Evolutionary conservation across 306 rosid species (phyloP).

Genomic region (Cucurbita moschata): DNA sequence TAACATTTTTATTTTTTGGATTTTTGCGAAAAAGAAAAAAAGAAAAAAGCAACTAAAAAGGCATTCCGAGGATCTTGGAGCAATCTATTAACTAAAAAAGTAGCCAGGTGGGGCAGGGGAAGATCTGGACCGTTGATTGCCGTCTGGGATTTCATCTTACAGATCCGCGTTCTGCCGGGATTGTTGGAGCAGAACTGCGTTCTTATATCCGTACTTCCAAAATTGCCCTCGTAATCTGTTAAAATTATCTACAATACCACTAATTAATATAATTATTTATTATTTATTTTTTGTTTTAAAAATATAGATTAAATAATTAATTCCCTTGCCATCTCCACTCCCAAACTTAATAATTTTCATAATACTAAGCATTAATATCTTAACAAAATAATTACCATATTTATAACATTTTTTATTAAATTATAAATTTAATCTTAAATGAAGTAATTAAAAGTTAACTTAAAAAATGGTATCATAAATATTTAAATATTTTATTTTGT

Average conservation of each 20-base stretch:
- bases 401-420: too few relatives aligned
- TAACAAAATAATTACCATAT: too few relatives aligned
- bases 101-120: not conserved
- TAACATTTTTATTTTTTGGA: too few relatives aligned
- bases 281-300: too few relatives aligned
- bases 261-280: not conserved
- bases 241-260: not conserved
- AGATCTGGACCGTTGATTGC: not conserved
- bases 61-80: not conserved
- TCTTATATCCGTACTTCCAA: not conserved
- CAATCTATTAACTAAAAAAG: not conserved
- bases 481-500: too few relatives aligned
- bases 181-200: not conserved
- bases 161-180: not conserved
- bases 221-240: not conserved
- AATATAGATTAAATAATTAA: too few relatives aligned
- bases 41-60: not conserved
- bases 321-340: too few relatives aligned
- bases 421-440: too few relatives aligned
- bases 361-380: too few relatives aligned
- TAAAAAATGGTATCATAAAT: too few relatives aligned
- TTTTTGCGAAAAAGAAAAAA: not conserved
- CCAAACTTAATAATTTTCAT: too few relatives aligned
- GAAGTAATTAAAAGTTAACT: too few relatives aligned
- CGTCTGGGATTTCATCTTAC: not conserved